phyloP scores from a whole-genome alignment of 1,284 basidiomycete genomes.

The Porodaedalea pini region DNA sequence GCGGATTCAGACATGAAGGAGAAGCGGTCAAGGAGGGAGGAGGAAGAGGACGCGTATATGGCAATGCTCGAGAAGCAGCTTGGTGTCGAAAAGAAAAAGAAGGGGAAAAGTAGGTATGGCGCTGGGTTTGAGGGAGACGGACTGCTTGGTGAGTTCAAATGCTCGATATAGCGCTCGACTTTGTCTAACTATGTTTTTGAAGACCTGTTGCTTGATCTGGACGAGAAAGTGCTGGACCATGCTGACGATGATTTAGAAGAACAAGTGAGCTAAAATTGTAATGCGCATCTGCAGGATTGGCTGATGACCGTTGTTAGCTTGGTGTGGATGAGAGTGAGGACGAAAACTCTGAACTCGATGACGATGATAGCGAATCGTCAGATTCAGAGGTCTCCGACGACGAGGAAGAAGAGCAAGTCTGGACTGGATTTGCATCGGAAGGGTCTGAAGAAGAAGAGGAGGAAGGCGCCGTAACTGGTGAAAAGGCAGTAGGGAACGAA shows the following conservation, averaged over 20 bases:
- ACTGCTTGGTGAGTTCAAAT: constrained; percentile 4
- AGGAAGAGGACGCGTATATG: constrained; percentile 20
- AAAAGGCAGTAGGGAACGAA: background rate
- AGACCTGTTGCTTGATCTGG: constrained; percentile 19
- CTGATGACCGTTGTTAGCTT: background rate
- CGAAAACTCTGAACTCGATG: background rate
- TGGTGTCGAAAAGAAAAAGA: constrained; percentile 17
- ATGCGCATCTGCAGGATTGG: background rate
- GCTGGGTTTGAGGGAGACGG: constrained; percentile 21
- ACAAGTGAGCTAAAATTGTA: background rate
- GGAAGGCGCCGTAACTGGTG: background rate
- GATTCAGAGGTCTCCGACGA: background rate
- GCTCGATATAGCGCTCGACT: background rate
- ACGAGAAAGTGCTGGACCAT: constrained; percentile 11
- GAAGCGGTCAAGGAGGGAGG: constrained; percentile 5
- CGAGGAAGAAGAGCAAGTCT: constrained; percentile 13
- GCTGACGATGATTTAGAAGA: constrained; percentile 5
- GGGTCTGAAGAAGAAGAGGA: constrained; percentile 5
- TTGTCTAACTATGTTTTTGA: background rate
- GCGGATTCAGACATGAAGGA: background rate
- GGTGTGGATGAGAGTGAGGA: background rate
- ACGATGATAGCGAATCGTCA: background rate
- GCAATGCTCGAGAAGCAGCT: constrained; percentile 14
- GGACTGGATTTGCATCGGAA: constrained; percentile 17
- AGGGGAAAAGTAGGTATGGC: constrained; percentile 18